phyloP scores from a whole-genome alignment of 192 early-diverging fungal genomes.

The Coemansia sp. region DNA sequence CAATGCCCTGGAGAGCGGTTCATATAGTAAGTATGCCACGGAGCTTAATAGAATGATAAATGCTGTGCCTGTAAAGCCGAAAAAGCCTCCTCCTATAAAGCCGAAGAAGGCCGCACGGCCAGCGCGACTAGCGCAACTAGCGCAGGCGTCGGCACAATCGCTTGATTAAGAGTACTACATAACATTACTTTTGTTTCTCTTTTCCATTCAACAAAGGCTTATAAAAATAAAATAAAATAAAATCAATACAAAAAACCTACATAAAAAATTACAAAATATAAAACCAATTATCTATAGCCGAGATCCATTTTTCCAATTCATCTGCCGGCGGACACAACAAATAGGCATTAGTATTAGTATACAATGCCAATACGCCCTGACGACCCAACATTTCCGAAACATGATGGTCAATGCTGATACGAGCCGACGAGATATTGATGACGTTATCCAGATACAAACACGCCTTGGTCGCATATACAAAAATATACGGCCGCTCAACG shows the following conservation, averaged over 20 bases:
- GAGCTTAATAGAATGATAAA: not conserved
- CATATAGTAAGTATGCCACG: not conserved
- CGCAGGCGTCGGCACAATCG: too few species aligned
- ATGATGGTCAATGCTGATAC: constrained; percentile 24
- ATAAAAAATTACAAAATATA: constrained; percentile 26
- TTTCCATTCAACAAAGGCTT: not conserved
- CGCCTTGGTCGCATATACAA: constrained; percentile 67
- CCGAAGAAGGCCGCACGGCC: too few species aligned
- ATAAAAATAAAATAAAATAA: constrained; percentile 17
- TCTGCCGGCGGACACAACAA: constrained; percentile 30
- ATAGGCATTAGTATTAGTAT: constrained; percentile 43
- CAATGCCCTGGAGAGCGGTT: not conserved
- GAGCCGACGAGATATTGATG: constrained; percentile 73
- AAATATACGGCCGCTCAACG: constrained; percentile 73
- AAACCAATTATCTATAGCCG: constrained; percentile 56
- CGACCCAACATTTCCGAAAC: constrained; percentile 43
- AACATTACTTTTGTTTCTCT: too few species aligned
- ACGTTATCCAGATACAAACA: constrained; percentile 73
- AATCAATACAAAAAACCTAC: not conserved
- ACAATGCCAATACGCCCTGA: constrained; percentile 32
- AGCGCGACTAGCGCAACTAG: too few species aligned
- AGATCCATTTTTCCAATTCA: constrained; percentile 47
- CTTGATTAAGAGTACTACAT: too few species aligned
- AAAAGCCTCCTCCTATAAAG: too few species aligned
- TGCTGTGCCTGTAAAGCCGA: not conserved